Conservation (phyloP, 2,329 filamentous ascomycete genomes). For the Hymenoscyphus infarciens region DNA sequence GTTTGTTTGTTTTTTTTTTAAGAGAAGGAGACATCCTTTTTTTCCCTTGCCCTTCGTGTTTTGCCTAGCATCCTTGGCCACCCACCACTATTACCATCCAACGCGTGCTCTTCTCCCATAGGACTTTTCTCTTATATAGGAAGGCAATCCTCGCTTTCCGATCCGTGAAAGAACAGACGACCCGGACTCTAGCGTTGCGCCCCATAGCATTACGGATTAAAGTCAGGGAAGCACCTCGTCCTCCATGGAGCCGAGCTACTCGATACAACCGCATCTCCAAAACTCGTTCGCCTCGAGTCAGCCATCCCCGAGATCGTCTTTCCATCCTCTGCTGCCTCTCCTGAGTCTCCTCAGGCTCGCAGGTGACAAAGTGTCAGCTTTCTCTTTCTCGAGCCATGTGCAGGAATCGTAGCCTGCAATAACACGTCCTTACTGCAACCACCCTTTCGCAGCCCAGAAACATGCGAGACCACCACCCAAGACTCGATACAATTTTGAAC, state of each 20-base stretch:
- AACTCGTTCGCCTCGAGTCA: constrained; percentile 9
- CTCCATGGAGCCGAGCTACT: too few relatives aligned
- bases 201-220: neutral
- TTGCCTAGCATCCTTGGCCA: neutral
- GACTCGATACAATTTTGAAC: constrained; percentile 7
- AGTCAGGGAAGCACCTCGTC: neutral
- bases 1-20: too few relatives aligned
- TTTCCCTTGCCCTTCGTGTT: neutral
- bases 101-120: neutral
- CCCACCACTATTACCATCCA: neutral
- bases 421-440: constrained; percentile 10
- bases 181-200: neutral
- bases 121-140: neutral
- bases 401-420: neutral
- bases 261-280: neutral
- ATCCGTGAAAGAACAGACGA: neutral
- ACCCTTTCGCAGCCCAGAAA: constrained; percentile 1
- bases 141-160: neutral
- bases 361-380: constrained; percentile 4
- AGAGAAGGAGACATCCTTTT: too few relatives aligned
- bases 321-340: neutral
- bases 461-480: constrained; percentile 1
- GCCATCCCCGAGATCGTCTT: constrained; percentile 3
- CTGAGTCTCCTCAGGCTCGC: neutral
- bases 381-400: neutral